phyloP scores from a whole-genome alignment of 2,329 filamentous ascomycete genomes.

The Colletotrichum truncatum region DNA sequence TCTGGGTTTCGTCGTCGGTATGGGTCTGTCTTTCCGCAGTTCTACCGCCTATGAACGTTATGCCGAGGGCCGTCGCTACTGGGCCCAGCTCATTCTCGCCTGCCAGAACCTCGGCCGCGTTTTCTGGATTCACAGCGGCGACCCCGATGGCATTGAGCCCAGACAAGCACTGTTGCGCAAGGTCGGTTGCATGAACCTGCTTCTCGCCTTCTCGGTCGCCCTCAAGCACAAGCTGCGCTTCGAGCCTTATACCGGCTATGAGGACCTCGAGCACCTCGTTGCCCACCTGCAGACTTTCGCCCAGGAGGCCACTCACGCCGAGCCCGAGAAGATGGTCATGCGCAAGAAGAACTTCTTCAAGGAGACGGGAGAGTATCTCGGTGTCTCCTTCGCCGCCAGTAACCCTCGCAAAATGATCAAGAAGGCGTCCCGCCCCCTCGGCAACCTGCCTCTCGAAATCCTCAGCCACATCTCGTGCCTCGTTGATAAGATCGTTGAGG shows the following conservation, averaged over 20 bases:
- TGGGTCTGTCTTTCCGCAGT: constrained; percentile 80
- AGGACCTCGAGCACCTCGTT: constrained; percentile 76
- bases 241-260: constrained; percentile 81
- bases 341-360: constrained; percentile 66
- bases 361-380: constrained; percentile 75
- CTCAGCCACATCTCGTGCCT: constrained; percentile 76
- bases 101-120: constrained; percentile 75
- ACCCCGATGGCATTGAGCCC: constrained; percentile 53
- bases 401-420: constrained; percentile 85
- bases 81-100: constrained; percentile 69
- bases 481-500: constrained; percentile 67
- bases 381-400: constrained; percentile 78
- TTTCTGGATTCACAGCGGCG: constrained; percentile 84
- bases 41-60: constrained; percentile 82
- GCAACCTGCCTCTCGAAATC: constrained; percentile 86
- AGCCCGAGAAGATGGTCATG: constrained; percentile 39
- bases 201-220: constrained; percentile 79
- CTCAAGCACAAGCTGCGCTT: constrained; percentile 87
- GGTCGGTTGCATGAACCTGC: constrained; percentile 78
- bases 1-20: constrained; percentile 82
- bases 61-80: constrained; percentile 70
- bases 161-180: constrained; percentile 78
- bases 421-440: constrained; percentile 75
- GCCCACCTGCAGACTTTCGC: constrained; percentile 81
- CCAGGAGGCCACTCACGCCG: constrained; percentile 56